These are phyloP conservation scores for Metschnikowia colocasiae DNA, from an alignment of 805 yeast species.

Conservation along the genomic window DNA sequence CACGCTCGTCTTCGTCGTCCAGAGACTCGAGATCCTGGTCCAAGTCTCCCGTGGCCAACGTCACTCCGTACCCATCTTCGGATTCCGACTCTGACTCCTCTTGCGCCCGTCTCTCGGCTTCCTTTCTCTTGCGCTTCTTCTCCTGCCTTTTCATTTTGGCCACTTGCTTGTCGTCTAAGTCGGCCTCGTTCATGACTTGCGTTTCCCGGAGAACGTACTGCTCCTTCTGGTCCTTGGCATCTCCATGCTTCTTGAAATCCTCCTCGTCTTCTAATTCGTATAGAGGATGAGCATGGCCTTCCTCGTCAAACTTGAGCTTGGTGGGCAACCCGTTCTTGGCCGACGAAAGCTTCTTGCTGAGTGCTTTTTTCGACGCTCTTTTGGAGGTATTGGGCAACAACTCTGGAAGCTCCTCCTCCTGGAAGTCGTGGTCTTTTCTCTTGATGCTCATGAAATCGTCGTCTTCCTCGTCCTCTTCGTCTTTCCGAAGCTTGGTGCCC, in stretches of 20 bases:
- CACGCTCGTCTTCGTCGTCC: slow-evolving; percentile 34
- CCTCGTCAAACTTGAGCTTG: slow-evolving; percentile 87
- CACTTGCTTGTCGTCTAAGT: slow-evolving; percentile 69
- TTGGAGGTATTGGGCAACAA: slow-evolving; percentile 68
- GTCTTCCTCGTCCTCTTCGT: slow-evolving; percentile 37
- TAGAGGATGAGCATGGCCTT: slow-evolving; percentile 85
- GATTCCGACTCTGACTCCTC: slow-evolving; percentile 36
- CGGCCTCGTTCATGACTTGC: slow-evolving; percentile 65
- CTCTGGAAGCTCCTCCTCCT: slow-evolving; percentile 62
- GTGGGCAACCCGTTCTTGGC: slow-evolving; percentile 64
- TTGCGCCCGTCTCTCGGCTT: slow-evolving; percentile 55
- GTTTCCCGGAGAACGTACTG: slow-evolving; percentile 66
- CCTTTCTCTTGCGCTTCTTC: slow-evolving; percentile 85
- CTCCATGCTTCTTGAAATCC: slow-evolving; percentile 73
- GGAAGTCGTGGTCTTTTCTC: slow-evolving; percentile 68
- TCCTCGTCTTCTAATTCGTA: slow-evolving; percentile 90
- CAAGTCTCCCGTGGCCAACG: slow-evolving; percentile 36
- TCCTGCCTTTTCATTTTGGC: slow-evolving; percentile 79
- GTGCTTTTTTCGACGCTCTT: slow-evolving; percentile 78
- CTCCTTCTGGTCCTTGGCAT: slow-evolving; percentile 62
- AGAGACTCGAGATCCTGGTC: slow-evolving; percentile 45
- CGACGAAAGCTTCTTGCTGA: slow-evolving; percentile 74
- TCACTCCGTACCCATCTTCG: slow-evolving; percentile 29
- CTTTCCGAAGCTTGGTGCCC: slow-evolving; percentile 29
- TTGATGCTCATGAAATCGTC: slow-evolving; percentile 81